phyloP scores from a whole-genome alignment of 371 early-diverging fungal genomes.

The Nematocida ironsii region DNA sequence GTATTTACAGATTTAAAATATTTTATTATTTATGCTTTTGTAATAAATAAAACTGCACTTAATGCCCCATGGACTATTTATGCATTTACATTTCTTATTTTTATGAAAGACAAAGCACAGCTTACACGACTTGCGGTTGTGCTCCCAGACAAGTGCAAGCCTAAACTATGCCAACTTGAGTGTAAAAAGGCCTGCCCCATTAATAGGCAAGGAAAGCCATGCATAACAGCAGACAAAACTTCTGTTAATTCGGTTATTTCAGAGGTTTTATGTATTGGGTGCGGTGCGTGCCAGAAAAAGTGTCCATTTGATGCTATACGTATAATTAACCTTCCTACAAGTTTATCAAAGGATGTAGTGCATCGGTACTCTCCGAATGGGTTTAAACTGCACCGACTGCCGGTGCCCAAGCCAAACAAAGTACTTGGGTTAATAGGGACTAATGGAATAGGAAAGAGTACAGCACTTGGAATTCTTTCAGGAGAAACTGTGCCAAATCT shows the following conservation, averaged over 20 bases:
- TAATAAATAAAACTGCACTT: no score
- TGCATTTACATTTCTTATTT: constrained; percentile 33
- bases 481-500: constrained; percentile 96
- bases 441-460: constrained; percentile 94
- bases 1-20: no score
- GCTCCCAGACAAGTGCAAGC: constrained; percentile 91
- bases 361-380: constrained; percentile 95
- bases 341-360: constrained; percentile 86
- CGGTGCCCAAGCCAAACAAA: constrained; percentile 90
- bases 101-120: constrained; percentile 71
- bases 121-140: constrained; percentile 91
- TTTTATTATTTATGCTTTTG: no score
- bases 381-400: constrained; percentile 97
- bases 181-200: constrained; percentile 85
- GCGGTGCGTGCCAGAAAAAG: constrained; percentile 95
- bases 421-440: constrained; percentile 97
- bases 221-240: constrained; percentile 64
- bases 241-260: constrained; percentile 78
- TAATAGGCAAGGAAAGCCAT: constrained; percentile 74
- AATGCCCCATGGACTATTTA: not conserved
- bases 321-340: constrained; percentile 96
- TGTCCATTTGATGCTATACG: constrained; percentile 97
- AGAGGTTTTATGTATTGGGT: constrained; percentile 96
- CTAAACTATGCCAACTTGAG: constrained; percentile 96
- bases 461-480: constrained; percentile 90